Base-by-base conservation (phyloP, 495 filamentous ascomycete species). In the Copromyces sp. region DNA sequence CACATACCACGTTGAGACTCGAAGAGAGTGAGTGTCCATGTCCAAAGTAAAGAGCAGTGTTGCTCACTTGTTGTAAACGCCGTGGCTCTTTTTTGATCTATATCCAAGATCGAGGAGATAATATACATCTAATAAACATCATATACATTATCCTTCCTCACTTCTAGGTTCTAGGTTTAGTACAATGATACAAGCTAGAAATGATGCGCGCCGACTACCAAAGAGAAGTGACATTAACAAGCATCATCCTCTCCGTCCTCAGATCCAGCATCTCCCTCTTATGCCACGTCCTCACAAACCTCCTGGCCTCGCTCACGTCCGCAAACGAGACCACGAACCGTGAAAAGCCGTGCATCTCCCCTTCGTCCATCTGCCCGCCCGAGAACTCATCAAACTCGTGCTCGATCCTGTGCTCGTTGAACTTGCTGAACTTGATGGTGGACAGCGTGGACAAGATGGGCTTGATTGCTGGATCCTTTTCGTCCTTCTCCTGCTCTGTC, bases 201-300 rank as follows among this genome's bases (percentile, higher is more conserved):
- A 24, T 24, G 24, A 24, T 24, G 24, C 24, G 24, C 24, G 0
- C 24, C 24, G 24, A 24, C 47, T 77, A 88, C 87, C 85, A 88
- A 45, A 89, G 74, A 47, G 85, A 77, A 37, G 84, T 82, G 39
- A 80, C 78, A 75, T 87, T 80, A 8, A 87, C 78, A 45, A 80
- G 74, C 45, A 73, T 44, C 11, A 41, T 39, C 70, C 76, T 70
- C 38, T 74, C 73, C 3, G 72, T 77, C 73, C 72, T 72, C 14
- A 44, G 71, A 37, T 77, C 78, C 69, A 68, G 69, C 45, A 88
- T 76, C 53, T 84, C 79, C 65, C 85, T 79, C 39, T 82, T 76
- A 79, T 90, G 87, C 88, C 88, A 90, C 68, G 74, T 75, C 74
- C 87, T 80, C 4, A 87, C 84, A 75, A 90, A 90, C 74, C 88